phyloP scores from a whole-genome alignment of 164 flowering plant genomes.

The Tetracentron sinense region DNA sequence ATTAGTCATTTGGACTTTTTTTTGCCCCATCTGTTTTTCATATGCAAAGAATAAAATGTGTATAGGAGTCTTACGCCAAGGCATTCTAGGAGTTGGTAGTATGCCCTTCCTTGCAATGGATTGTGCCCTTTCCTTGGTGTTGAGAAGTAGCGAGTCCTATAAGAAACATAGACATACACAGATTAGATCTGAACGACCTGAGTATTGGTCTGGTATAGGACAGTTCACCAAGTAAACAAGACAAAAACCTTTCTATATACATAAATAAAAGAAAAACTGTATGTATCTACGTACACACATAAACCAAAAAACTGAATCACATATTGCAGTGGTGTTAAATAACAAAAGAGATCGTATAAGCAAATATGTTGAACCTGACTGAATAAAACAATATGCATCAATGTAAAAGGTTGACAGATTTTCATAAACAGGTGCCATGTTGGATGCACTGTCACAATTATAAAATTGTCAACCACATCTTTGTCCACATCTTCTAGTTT shows the following conservation, averaged over 20 bases:
- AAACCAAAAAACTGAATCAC: neutral
- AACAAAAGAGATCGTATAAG: too few relatives aligned
- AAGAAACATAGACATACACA: conserved; percentile 5
- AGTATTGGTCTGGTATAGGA: neutral
- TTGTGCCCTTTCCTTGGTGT: conserved; percentile 89
- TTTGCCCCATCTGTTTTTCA: neutral
- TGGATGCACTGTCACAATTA: too few relatives aligned
- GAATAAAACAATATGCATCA: too few relatives aligned
- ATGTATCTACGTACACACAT: too few relatives aligned
- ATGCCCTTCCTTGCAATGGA: conserved; percentile 98
- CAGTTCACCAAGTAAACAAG: neutral
- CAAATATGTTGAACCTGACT: too few relatives aligned
- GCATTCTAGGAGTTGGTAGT: conserved; percentile 94
- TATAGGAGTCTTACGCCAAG: conserved; percentile 66
- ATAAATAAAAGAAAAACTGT: neutral
- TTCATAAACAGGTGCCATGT: too few relatives aligned
- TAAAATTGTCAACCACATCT: too few relatives aligned
- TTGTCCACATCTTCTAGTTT: too few relatives aligned
- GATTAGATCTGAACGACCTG: neutral
- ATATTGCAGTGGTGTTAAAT: neutral
- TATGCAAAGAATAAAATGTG: neutral
- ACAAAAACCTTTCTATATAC: neutral
- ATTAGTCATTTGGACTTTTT: neutral
- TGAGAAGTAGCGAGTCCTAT: conserved; percentile 94
- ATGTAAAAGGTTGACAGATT: too few relatives aligned